Conservation (phyloP, 2,329 filamentous ascomycete species). For the Alternaria triticimaculans region DNA sequence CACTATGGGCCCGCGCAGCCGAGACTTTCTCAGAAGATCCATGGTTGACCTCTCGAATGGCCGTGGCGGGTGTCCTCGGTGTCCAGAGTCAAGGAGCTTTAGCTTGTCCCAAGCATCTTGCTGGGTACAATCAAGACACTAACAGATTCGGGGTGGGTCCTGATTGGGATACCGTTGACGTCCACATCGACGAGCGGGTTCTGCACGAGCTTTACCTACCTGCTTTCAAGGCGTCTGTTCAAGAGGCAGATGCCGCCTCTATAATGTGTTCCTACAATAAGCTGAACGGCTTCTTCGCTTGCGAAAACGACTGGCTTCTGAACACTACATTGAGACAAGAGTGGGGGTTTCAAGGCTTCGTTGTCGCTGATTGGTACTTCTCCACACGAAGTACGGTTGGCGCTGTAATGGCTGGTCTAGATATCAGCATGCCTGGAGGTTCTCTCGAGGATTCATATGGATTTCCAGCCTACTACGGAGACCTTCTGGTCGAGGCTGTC, state of each 20-base stretch:
- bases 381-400: not conserved
- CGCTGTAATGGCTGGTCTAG: slow-evolving; percentile 4
- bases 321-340: slow-evolving; percentile 53
- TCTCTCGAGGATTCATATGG: slow-evolving; percentile 1
- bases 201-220: slow-evolving; percentile 57
- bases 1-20: slow-evolving; percentile 12
- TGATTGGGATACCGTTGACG: slow-evolving; percentile 64
- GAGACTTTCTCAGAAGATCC: slow-evolving; percentile 14
- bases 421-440: slow-evolving; percentile 12
- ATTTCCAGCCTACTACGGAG: not conserved
- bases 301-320: slow-evolving; percentile 52
- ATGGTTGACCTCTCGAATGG: slow-evolving; percentile 1
- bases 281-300: not conserved
- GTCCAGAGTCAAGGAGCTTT: slow-evolving; percentile 56
- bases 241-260: slow-evolving; percentile 5
- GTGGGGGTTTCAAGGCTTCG: slow-evolving; percentile 55
- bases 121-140: slow-evolving; percentile 50
- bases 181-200: slow-evolving; percentile 64
- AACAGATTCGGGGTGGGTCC: slow-evolving; percentile 68
- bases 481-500: not conserved
- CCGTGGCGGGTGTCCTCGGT: slow-evolving; percentile 3
- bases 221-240: slow-evolving; percentile 6
- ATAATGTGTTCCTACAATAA: slow-evolving; percentile 9
- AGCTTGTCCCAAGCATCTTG: slow-evolving; percentile 65
- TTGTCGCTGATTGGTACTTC: slow-evolving; percentile 54